These are phyloP conservation scores for Magnolia changhungtana DNA, from an alignment of 164 flowering plant genomes.

Conservation along the genomic window DNA sequence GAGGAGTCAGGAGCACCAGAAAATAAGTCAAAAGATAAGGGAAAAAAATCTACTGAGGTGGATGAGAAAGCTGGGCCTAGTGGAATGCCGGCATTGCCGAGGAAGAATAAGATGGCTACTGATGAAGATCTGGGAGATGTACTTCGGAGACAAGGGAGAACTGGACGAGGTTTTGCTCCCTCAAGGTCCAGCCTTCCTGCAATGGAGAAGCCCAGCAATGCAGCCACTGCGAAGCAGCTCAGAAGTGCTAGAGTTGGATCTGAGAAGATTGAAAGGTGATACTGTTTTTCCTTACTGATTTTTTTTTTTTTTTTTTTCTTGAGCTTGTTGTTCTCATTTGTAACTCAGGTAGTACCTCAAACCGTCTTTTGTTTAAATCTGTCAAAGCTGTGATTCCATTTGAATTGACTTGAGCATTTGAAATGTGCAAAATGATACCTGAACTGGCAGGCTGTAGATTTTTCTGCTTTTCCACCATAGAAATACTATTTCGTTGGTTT, in stretches of 20 bases:
- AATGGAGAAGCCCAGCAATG: conserved; percentile 51
- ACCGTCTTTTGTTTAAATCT: background rate
- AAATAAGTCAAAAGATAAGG: conserved; percentile 51
- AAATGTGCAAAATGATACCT: background rate
- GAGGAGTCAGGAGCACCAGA: conserved; percentile 83
- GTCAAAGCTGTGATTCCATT: background rate
- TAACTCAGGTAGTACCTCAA: background rate
- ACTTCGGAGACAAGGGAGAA: conserved; percentile 73
- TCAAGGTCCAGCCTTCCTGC: conserved; percentile 46
- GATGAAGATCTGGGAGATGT: conserved; percentile 73
- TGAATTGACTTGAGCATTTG: background rate
- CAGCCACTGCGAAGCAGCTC: conserved; percentile 72
- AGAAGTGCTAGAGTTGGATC: conserved; percentile 60
- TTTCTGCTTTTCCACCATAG: too few species aligned
- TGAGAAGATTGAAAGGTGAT: conserved; percentile 72
- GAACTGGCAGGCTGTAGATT: background rate
- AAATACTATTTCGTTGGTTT: too few species aligned
- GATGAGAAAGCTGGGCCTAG: conserved; percentile 60
- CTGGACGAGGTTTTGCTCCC: conserved; percentile 54
- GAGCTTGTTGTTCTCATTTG: background rate
- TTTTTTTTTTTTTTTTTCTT: background rate
- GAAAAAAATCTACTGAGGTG: conserved; percentile 46
- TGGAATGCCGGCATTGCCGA: conserved; percentile 49
- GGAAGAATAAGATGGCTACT: conserved; percentile 59
- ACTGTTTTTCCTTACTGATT: conserved; percentile 4